Percentiles rank a stretch among this genome's conserved stretches.
These are phyloP conservation scores for Elongisporangium anandrum DNA, from an alignment of 352 stramenopile species.

Conservation along the genomic window DNA sequence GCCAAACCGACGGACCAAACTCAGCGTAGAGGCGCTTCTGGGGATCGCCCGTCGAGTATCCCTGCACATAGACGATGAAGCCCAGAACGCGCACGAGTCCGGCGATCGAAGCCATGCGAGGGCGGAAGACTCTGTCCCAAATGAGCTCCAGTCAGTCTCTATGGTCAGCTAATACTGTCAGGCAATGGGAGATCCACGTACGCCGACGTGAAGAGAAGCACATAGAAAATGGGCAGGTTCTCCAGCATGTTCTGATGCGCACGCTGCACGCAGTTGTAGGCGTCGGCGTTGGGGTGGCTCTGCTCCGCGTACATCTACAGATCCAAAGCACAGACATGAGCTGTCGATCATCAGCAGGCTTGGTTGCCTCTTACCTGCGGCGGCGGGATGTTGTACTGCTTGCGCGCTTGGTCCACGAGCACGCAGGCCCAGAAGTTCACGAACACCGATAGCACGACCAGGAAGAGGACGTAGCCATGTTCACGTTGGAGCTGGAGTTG, in stretches of 20 bases:
- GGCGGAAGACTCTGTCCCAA: constrained; percentile 34
- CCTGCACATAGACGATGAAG: constrained; percentile 39
- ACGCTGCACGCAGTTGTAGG: constrained; percentile 84
- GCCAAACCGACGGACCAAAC: constrained; percentile 20
- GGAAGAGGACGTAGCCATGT: constrained; percentile 57
- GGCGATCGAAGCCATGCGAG: constrained; percentile 24
- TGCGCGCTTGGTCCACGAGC: constrained; percentile 48
- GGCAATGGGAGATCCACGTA: neutral
- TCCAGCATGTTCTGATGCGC: constrained; percentile 84
- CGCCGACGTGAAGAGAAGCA: constrained; percentile 26
- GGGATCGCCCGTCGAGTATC: constrained; percentile 33
- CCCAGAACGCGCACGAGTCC: constrained; percentile 27
- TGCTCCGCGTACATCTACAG: constrained; percentile 30
- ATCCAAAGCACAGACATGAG: too few relatives aligned
- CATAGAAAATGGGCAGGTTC: constrained; percentile 35
- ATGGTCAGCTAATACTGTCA: too few relatives aligned
- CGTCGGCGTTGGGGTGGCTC: constrained; percentile 51
- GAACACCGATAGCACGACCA: constrained; percentile 48
- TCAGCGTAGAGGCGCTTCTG: constrained; percentile 24
- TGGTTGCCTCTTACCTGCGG: constrained; percentile 29
- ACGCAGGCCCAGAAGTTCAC: constrained; percentile 44
- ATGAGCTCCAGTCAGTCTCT: too few relatives aligned
- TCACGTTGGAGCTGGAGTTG: too few relatives aligned
- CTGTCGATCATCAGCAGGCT: too few relatives aligned
- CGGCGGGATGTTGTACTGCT: constrained; percentile 57